Percentiles rank a stretch among this genome's conserved stretches.
These are phyloP conservation scores for Cardamine chenopodiifolia DNA, from an alignment of 345 rosid species.

Conservation along the genomic window DNA sequence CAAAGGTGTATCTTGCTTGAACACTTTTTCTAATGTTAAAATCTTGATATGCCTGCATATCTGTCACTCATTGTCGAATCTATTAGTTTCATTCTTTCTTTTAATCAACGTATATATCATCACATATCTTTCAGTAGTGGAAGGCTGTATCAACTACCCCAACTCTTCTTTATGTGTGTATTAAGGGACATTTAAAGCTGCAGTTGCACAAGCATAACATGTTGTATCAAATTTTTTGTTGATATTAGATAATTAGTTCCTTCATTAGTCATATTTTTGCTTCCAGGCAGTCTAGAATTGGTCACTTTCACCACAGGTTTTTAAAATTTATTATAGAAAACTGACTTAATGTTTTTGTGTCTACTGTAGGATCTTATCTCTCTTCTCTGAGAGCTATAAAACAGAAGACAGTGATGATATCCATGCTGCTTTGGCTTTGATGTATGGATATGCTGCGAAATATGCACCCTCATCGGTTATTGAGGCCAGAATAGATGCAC, in stretches of 20 bases:
- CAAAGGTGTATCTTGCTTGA: slow-evolving; percentile 60
- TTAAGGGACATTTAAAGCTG: slow-evolving; percentile 1
- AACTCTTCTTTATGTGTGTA: slow-evolving; percentile 5
- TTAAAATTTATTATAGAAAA: not conserved
- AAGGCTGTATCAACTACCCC: slow-evolving; percentile 16
- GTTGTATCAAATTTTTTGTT: slow-evolving; percentile 16
- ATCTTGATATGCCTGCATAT: not conserved
- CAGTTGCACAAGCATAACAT: slow-evolving; percentile 4
- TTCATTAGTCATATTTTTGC: slow-evolving; percentile 17
- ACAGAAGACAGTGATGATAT: slow-evolving; percentile 93
- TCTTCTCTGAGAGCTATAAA: slow-evolving; percentile 74
- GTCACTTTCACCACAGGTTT: slow-evolving; percentile 10
- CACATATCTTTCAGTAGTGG: not conserved
- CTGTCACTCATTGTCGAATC: slow-evolving; percentile 2
- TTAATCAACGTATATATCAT: not conserved
- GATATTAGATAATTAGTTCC: slow-evolving; percentile 15
- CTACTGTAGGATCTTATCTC: slow-evolving; percentile 71
- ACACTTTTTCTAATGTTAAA: slow-evolving; percentile 16
- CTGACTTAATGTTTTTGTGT: slow-evolving; percentile 39
- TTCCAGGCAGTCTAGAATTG: slow-evolving; percentile 13
- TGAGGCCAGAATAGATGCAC: slow-evolving; percentile 98
- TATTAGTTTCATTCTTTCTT: not conserved
- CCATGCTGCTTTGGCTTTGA: slow-evolving; percentile 98
- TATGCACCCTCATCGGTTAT: slow-evolving; percentile 96
- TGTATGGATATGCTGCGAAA: slow-evolving; percentile 99